Evolutionary conservation across 306 rosid species (phyloP).

Genomic region (Biancaea sappan): DNA sequence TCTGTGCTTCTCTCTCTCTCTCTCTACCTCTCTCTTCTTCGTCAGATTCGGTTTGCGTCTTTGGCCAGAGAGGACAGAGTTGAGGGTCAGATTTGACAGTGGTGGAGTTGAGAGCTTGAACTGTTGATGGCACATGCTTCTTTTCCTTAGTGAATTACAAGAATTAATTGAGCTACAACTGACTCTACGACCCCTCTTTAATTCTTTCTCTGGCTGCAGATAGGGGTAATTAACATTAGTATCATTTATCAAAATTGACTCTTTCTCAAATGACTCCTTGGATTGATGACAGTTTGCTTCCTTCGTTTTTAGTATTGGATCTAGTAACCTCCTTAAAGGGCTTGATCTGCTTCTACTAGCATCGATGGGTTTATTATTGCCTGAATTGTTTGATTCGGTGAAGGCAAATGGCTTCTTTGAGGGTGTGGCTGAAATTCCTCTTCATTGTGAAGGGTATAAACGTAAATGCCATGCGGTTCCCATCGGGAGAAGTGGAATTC

Average conservation of each 20-base stretch:
- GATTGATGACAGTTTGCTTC: conserved; percentile 49
- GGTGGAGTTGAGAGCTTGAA: conserved; percentile 82
- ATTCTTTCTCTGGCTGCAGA: conserved; percentile 49
- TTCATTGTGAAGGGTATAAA: too few relatives aligned
- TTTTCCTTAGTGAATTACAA: conserved; percentile 47
- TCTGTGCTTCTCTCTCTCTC: too few relatives aligned
- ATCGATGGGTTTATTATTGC: conserved; percentile 50
- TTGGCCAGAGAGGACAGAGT: too few relatives aligned
- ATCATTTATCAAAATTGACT: conserved; percentile 44
- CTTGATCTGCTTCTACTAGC: conserved; percentile 67
- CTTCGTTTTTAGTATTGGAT: conserved; percentile 80
- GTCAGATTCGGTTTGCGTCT: too few relatives aligned
- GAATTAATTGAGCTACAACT: conserved; percentile 55
- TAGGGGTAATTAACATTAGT: conserved; percentile 40
- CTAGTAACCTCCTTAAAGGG: conserved; percentile 89
- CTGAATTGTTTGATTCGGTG: conserved; percentile 49
- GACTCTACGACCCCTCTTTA: conserved; percentile 49
- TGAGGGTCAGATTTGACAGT: too few relatives aligned
- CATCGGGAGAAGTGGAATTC: too few relatives aligned
- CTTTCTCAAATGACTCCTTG: conserved; percentile 51
- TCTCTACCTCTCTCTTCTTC: too few relatives aligned
- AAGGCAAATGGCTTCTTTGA: too few relatives aligned
- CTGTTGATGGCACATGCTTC: conserved; percentile 48
- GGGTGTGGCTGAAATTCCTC: too few relatives aligned
- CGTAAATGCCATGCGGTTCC: too few relatives aligned